phyloP scores from a whole-genome alignment of 2,329 filamentous ascomycete species.

The Diplodia scrobiculata region DNA sequence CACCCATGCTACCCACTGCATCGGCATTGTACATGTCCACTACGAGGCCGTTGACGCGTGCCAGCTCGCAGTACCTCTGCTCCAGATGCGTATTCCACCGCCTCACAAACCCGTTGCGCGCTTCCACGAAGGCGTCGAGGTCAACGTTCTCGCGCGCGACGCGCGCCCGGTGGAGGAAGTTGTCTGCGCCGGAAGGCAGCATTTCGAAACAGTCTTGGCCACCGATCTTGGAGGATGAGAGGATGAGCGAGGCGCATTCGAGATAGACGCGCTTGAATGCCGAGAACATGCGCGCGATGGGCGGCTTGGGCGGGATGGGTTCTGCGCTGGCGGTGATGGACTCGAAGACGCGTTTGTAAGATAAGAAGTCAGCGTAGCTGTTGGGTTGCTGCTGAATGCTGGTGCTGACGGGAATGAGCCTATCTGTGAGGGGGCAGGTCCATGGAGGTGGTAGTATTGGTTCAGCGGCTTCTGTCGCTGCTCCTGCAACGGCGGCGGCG shows the following conservation, averaged over 20 bases:
- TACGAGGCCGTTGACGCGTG: slow-evolving; percentile 5
- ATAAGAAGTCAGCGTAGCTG: slow-evolving; percentile 33
- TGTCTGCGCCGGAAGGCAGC: slow-evolving; percentile 30
- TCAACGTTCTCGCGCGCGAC: slow-evolving; percentile 42
- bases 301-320: slow-evolving; percentile 33
- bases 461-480: background rate
- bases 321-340: slow-evolving; percentile 31
- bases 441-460: background rate
- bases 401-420: slow-evolving; percentile 31
- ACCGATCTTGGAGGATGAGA: background rate
- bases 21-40: slow-evolving; percentile 1
- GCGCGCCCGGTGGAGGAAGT: slow-evolving; percentile 41
- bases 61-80: background rate
- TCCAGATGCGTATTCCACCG: slow-evolving; percentile 39
- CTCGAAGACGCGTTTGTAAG: slow-evolving; percentile 36
- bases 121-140: slow-evolving; percentile 36
- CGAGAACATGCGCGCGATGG: slow-evolving; percentile 40
- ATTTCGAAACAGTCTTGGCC: slow-evolving; percentile 5
- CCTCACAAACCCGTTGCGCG: slow-evolving; percentile 38
- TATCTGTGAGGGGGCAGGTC: background rate
- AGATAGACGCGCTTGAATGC: slow-evolving; percentile 42
- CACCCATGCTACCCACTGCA: background rate
- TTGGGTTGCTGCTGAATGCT: background rate
- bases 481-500: background rate
- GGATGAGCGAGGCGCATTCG: slow-evolving; percentile 33